Conservation (phyloP, 176 grass and related monocot genomes). For the Pontederia paniculata region DNA sequence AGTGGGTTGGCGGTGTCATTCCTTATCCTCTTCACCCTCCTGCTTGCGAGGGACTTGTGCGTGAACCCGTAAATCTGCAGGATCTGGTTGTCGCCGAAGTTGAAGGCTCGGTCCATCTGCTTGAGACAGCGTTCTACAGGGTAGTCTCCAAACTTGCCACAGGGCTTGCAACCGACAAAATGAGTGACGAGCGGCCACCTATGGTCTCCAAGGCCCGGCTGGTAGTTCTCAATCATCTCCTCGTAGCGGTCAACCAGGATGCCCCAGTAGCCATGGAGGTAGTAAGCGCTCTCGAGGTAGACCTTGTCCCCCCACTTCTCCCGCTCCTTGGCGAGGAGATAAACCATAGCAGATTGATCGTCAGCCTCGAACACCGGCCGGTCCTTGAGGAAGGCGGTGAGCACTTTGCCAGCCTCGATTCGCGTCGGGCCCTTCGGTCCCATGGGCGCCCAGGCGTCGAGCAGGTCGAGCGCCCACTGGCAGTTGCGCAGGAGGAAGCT, state of each 20-base stretch:
- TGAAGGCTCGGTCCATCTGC: slow-evolving; percentile 96
- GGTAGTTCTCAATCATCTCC: slow-evolving; percentile 95
- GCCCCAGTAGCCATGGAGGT: slow-evolving; percentile 92
- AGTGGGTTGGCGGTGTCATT: slow-evolving; percentile 83
- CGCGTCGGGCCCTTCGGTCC: slow-evolving; percentile 86
- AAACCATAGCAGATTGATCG: slow-evolving; percentile 97
- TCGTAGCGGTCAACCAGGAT: slow-evolving; percentile 88
- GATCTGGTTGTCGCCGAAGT: slow-evolving; percentile 95
- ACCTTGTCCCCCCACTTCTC: slow-evolving; percentile 85
- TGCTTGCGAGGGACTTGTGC: slow-evolving; percentile 72
- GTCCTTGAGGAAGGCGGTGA: slow-evolving; percentile 73
- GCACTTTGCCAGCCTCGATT: slow-evolving; percentile 65
- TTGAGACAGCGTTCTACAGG: slow-evolving; percentile 91
- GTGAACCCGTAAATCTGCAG: slow-evolving; percentile 90
- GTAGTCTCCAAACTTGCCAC: slow-evolving; percentile 85
- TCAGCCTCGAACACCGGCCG: slow-evolving; percentile 92
- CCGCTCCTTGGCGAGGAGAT: slow-evolving; percentile 81
- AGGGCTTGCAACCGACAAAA: slow-evolving; percentile 97
- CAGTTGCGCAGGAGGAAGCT: slow-evolving; percentile 94
- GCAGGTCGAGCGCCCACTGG: slow-evolving; percentile 93
- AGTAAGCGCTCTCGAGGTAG: slow-evolving; percentile 84
- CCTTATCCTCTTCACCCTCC: slow-evolving; percentile 79
- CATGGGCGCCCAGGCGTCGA: slow-evolving; percentile 93
- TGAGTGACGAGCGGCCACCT: slow-evolving; percentile 92
- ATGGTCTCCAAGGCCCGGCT: slow-evolving; percentile 86